Percentiles rank a stretch among this genome's conserved stretches.
Evolutionary conservation across 352 stramenopile genomes (phyloP).

Genomic region (Phytophthora rubi): DNA sequence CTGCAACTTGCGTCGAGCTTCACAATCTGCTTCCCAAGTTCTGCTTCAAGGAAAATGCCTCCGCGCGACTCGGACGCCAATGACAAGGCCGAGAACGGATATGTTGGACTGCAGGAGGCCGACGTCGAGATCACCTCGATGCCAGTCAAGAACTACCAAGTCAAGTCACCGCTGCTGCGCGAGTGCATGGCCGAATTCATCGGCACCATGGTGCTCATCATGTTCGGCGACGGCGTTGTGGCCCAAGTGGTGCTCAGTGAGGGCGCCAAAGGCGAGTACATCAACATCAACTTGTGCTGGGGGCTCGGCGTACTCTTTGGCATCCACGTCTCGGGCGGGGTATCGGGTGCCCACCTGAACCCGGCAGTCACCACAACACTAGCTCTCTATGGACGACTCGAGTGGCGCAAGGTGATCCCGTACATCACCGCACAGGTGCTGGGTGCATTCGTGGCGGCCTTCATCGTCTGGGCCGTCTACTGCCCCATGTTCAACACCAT

Average conservation of each 20-base stretch:
- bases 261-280: conserved; percentile 51
- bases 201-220: conserved; percentile 56
- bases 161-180: conserved; percentile 41
- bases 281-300: conserved; percentile 69
- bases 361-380: conserved; percentile 37
- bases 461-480: conserved; percentile 54
- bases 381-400: conserved; percentile 43
- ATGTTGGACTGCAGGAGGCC: conserved; percentile 30
- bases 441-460: conserved; percentile 45
- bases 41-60: conserved; percentile 1
- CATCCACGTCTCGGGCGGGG: conserved; percentile 50
- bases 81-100: conserved; percentile 32
- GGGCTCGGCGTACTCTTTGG: conserved; percentile 67
- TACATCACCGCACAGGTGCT: conserved; percentile 55
- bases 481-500: conserved; percentile 48
- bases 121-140: conserved; percentile 23
- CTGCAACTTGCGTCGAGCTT: conserved; percentile 15
- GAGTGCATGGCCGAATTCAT: conserved; percentile 65
- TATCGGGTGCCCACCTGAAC: conserved; percentile 45
- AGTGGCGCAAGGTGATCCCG: conserved; percentile 52
- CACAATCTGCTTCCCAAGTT: conserved; percentile 6
- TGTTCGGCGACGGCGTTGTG: conserved; percentile 64
- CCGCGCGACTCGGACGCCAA: conserved; percentile 5
- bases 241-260: conserved; percentile 55
- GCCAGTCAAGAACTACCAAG: conserved; percentile 21